Evolutionary conservation across 1,284 basidiomycete genomes (phyloP).

Genomic region (Rhodotorula sp.): DNA sequence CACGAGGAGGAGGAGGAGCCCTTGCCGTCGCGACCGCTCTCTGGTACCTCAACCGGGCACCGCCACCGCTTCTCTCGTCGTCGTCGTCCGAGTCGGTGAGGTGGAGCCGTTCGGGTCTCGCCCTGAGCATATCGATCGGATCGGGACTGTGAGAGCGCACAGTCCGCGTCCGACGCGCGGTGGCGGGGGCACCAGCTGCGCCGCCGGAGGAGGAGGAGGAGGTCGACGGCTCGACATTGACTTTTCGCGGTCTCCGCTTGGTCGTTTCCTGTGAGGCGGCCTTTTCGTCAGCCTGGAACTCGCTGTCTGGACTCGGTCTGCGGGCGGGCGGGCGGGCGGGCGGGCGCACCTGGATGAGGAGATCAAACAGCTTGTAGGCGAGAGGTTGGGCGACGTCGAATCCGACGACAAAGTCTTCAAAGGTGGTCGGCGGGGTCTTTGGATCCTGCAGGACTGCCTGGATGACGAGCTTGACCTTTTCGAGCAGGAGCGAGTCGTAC

Average conservation of each 20-base stretch:
- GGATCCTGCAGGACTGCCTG: constrained; percentile 23
- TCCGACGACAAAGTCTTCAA: constrained; percentile 23
- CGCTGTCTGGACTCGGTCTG: no score
- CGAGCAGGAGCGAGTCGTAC: constrained; percentile 28
- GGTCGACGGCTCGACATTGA: not conserved
- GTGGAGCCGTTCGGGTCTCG: not conserved
- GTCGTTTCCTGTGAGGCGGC: constrained; percentile 22
- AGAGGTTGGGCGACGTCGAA: constrained; percentile 23
- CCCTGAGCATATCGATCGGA: not conserved
- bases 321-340: not conserved
- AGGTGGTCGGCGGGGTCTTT: not conserved
- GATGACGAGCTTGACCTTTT: constrained; percentile 28
- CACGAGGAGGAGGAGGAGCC: not conserved
- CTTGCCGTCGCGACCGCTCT: not conserved
- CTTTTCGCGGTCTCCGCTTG: constrained; percentile 11
- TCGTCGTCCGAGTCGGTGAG: constrained; percentile 6
- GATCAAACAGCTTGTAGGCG: constrained; percentile 13
- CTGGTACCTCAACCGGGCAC: not conserved
- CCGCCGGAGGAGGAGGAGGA: not conserved
- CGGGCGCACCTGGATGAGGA: constrained; percentile 22
- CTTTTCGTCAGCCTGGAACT: no score
- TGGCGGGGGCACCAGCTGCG: no score
- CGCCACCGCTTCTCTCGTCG: not conserved
- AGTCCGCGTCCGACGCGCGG: not conserved
- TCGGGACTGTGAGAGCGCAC: not conserved